A percentile compares a stretch with the other conserved stretches of the same genome.
Evolutionary conservation across 2,329 filamentous ascomycete genomes (phyloP).

Genomic region (Apiospora pterosperma): DNA sequence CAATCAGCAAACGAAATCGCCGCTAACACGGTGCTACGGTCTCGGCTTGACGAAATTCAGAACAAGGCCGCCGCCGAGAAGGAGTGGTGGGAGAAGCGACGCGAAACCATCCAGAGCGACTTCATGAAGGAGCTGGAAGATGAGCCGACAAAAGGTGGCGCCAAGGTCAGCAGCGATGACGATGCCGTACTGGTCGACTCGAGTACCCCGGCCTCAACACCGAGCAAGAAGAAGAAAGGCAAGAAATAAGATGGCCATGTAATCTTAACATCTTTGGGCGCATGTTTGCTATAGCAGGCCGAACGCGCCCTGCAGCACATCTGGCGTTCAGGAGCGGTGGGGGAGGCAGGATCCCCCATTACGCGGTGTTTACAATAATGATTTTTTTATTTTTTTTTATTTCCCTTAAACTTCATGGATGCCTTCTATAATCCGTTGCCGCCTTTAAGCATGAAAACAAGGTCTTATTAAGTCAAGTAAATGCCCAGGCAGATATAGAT

Average conservation of each 20-base stretch:
- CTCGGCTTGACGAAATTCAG: conserved; percentile 74
- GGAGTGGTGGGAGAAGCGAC: conserved; percentile 89
- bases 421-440: not conserved
- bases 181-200: conserved; percentile 76
- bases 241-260: conserved; percentile 48
- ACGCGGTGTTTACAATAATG: not conserved
- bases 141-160: conserved; percentile 40
- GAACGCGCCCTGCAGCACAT: not conserved
- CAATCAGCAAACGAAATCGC: conserved; percentile 96
- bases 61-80: conserved; percentile 69
- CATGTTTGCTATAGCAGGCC: not conserved
- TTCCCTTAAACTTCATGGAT: not conserved
- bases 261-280: not conserved
- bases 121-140: conserved; percentile 84
- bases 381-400: too few species aligned
- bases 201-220: conserved; percentile 31
- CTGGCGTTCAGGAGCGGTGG: not conserved
- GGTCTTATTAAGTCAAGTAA: not conserved
- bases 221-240: conserved; percentile 54
- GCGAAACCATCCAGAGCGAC: conserved; percentile 66
- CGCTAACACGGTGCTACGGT: conserved; percentile 74
- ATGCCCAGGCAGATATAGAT: not conserved
- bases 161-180: conserved; percentile 56
- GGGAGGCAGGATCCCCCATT: not conserved
- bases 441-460: not conserved